Evolutionary conservation across 345 rosid genomes (phyloP).

Genomic region (Salix suchowensis): DNA sequence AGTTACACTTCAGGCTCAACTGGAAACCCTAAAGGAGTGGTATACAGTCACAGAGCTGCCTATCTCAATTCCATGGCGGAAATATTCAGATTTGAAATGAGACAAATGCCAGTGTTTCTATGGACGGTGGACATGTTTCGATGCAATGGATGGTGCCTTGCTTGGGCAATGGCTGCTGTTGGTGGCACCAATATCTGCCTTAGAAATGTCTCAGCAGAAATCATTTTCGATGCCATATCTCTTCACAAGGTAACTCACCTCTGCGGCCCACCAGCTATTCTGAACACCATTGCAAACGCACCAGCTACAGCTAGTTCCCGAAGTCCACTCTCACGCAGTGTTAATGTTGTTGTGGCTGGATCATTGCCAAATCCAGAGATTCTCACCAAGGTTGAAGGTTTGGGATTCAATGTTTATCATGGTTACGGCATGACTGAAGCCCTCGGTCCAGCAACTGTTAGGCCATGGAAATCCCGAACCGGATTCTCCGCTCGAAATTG

Average conservation of each 20-base stretch:
- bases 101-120: conserved; percentile 31
- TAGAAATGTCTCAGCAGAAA: conserved; percentile 25
- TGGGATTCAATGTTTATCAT: conserved; percentile 39
- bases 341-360: conserved; percentile 40
- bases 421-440: conserved; percentile 65
- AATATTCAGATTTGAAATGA: conserved; percentile 30
- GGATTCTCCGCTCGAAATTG: background rate
- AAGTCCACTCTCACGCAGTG: conserved; percentile 14
- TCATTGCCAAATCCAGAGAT: conserved; percentile 19
- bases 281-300: conserved; percentile 35
- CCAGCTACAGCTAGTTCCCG: background rate
- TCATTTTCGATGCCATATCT: conserved; percentile 35
- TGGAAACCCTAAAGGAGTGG: conserved; percentile 52
- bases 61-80: conserved; percentile 47
- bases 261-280: conserved; percentile 41
- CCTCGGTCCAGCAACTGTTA: conserved; percentile 41
- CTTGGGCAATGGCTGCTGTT: conserved; percentile 54
- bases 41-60: conserved; percentile 49
- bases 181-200: conserved; percentile 51
- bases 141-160: conserved; percentile 65
- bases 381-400: conserved; percentile 27
- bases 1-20: conserved; percentile 59
- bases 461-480: conserved; percentile 30
- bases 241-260: conserved; percentile 41
- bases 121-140: conserved; percentile 72